A percentile compares a stretch with the other conserved stretches of the same genome.
Evolutionary conservation across 768 basidiomycete genomes (phyloP).

Genomic region (Amanita inopinata): DNA sequence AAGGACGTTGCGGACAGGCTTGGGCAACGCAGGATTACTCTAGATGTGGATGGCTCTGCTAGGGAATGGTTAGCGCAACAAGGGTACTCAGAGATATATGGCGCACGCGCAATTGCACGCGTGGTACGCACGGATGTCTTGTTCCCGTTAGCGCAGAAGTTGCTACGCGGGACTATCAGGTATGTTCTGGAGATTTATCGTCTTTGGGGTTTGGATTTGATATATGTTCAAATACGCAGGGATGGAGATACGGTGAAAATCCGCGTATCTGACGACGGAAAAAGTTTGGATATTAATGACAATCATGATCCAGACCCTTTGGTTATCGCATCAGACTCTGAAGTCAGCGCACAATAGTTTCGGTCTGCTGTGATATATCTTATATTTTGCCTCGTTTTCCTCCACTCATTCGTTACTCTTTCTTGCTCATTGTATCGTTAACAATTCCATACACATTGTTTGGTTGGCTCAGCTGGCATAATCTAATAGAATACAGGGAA

Average conservation of each 20-base stretch:
- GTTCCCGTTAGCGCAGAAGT: constrained; percentile 72
- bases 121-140: constrained; percentile 75
- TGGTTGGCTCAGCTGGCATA: too few relatives aligned
- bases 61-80: constrained; percentile 59
- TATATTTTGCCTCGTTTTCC: background rate
- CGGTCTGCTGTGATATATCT: background rate
- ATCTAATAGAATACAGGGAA: too few relatives aligned
- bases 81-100: constrained; percentile 81
- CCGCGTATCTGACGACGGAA: constrained; percentile 31
- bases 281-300: constrained; percentile 44
- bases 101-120: constrained; percentile 82
- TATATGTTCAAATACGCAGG: constrained; percentile 18
- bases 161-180: constrained; percentile 75
- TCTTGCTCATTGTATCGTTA: constrained; percentile 4
- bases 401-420: background rate
- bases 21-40: constrained; percentile 49
- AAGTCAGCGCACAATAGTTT: background rate
- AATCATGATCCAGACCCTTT: constrained; percentile 47
- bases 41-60: constrained; percentile 59
- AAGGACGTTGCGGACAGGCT: constrained; percentile 64
- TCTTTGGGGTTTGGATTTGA: background rate
- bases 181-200: constrained; percentile 23
- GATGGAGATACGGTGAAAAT: constrained; percentile 63
- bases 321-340: constrained; percentile 12
- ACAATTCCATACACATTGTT: background rate